Conservation (phyloP, 805 yeast genomes). For the Ogataea pini region DNA sequence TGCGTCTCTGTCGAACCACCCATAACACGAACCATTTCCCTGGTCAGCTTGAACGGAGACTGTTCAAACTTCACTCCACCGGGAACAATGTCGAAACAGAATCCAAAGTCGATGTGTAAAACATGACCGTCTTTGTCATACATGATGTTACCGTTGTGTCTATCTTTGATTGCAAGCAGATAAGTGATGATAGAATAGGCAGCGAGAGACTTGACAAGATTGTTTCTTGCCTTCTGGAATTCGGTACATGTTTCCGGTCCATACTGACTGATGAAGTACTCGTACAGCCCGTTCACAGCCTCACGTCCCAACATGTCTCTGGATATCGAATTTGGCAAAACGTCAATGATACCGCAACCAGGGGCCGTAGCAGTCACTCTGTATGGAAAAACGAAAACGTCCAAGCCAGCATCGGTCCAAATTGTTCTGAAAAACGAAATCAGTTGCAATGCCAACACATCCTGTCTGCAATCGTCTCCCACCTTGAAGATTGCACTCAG, state of each 20-base stretch:
- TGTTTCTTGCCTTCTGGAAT: constrained; percentile 88
- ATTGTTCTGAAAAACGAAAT: constrained; percentile 89
- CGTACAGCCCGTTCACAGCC: constrained; percentile 95
- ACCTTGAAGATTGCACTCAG: constrained; percentile 97
- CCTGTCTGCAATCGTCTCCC: constrained; percentile 99
- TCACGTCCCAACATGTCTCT: constrained; percentile 99
- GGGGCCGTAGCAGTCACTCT: constrained; percentile 98
- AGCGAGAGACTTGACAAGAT: constrained; percentile 90
- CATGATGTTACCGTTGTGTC: constrained; percentile 98
- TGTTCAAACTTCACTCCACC: constrained; percentile 98
- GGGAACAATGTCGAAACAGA: constrained; percentile 97
- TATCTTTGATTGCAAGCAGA: constrained; percentile 88
- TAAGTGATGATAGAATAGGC: constrained; percentile 93
- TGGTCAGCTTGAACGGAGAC: constrained; percentile 96
- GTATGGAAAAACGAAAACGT: constrained; percentile 88
- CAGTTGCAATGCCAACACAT: constrained; percentile 88
- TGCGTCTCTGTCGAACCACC: constrained; percentile 88
- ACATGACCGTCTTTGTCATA: constrained; percentile 94
- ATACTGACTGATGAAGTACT: constrained; percentile 86
- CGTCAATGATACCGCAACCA: constrained; percentile 99
- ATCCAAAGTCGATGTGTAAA: constrained; percentile 96
- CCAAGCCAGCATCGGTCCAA: constrained; percentile 86
- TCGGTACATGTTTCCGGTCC: constrained; percentile 92
- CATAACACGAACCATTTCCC: constrained; percentile 93
- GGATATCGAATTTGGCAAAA: constrained; percentile 89